phyloP scores from a whole-genome alignment of 768 basidiomycete species.

The Candolleomyces eurysporus region DNA sequence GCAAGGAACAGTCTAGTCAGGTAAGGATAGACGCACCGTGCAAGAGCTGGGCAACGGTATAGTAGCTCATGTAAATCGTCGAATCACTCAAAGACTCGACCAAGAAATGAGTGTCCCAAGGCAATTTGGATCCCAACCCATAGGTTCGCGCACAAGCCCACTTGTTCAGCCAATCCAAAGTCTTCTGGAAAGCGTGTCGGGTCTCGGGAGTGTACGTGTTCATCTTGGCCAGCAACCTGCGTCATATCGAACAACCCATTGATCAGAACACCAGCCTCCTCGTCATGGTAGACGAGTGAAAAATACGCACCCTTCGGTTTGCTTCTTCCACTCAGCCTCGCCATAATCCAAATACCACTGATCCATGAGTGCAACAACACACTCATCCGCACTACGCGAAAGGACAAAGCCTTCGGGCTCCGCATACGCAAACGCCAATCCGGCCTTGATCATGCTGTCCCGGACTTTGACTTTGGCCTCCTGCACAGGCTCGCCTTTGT shows the following conservation, averaged over 20 bases:
- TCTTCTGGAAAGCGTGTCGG: slow-evolving; percentile 86
- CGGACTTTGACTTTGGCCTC: slow-evolving; percentile 91
- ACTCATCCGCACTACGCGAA: slow-evolving; percentile 92
- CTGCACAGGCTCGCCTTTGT: slow-evolving; percentile 83
- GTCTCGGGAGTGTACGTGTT: slow-evolving; percentile 91
- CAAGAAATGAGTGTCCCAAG: slow-evolving; percentile 96
- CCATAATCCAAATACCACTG: slow-evolving; percentile 99
- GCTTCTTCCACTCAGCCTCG: slow-evolving; percentile 82
- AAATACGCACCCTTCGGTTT: slow-evolving; percentile 71
- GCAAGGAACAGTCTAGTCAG: background rate
- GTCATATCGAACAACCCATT: background rate
- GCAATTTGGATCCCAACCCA: slow-evolving; percentile 91
- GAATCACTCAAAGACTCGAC: slow-evolving; percentile 97
- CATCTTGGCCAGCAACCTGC: slow-evolving; percentile 79
- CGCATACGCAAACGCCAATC: slow-evolving; percentile 86
- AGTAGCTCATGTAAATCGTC: slow-evolving; percentile 98
- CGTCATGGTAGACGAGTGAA: background rate
- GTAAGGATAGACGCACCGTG: slow-evolving; percentile 59
- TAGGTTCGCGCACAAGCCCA: slow-evolving; percentile 99
- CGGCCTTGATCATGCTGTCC: slow-evolving; percentile 73
- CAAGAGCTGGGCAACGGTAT: slow-evolving; percentile 88
- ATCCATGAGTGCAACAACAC: slow-evolving; percentile 96
- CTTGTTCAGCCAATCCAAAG: slow-evolving; percentile 92
- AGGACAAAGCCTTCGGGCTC: slow-evolving; percentile 93
- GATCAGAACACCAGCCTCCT: slow-evolving; percentile 1